Conservation (phyloP, 495 filamentous ascomycete species). For the Penicillium longicatenatum region DNA sequence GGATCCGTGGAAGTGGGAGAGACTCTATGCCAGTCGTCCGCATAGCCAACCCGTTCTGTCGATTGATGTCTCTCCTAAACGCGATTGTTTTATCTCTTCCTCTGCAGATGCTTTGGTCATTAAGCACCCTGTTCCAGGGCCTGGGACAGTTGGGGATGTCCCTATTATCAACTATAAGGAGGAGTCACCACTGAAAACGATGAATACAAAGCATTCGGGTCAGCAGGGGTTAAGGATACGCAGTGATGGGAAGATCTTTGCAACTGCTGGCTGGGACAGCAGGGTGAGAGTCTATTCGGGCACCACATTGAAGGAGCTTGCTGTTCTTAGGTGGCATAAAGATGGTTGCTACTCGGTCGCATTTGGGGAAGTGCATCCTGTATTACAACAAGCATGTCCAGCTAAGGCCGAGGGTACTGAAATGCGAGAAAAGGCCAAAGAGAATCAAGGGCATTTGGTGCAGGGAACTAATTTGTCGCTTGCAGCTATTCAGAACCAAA, state of each 20-base stretch:
- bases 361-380: slow-evolving; percentile 60
- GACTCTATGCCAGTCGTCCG: slow-evolving; percentile 62
- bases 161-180: slow-evolving; percentile 22
- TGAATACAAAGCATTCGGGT: slow-evolving; percentile 84
- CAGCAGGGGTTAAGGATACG: slow-evolving; percentile 82
- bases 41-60: slow-evolving; percentile 89
- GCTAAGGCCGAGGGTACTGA: not conserved
- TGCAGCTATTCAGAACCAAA: slow-evolving; percentile 58
- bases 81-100: slow-evolving; percentile 73
- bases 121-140: slow-evolving; percentile 59
- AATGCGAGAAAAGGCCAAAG: not conserved
- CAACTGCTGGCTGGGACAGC: slow-evolving; percentile 92
- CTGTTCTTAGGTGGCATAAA: slow-evolving; percentile 94
- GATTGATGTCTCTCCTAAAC: slow-evolving; percentile 60
- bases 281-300: slow-evolving; percentile 76
- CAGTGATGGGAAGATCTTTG: slow-evolving; percentile 79
- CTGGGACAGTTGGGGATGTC: slow-evolving; percentile 11
- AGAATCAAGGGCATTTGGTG: not conserved
- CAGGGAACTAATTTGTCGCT: slow-evolving; percentile 27
- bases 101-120: slow-evolving; percentile 74
- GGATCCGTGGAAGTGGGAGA: slow-evolving; percentile 55
- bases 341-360: slow-evolving; percentile 85
- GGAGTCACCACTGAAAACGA: slow-evolving; percentile 52
- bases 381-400: not conserved
- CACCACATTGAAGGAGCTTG: slow-evolving; percentile 82